Base-by-base conservation (phyloP, 75 land plant genomes). In the Azolla pinnata region DNA sequence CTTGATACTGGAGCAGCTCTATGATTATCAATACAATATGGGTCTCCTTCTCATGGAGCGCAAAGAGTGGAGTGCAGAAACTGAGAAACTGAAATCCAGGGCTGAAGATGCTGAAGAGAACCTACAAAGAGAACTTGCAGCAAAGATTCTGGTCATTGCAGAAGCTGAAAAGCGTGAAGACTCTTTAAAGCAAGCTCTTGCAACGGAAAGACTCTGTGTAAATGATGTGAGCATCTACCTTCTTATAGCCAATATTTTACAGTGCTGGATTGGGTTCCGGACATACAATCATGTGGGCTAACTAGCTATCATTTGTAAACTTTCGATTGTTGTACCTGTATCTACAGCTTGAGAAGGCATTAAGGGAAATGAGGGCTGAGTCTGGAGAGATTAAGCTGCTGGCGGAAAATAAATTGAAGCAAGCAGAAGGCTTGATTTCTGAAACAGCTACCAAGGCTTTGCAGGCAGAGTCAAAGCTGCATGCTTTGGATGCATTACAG, bases 21-120 rank as follows among this genome's bases (percentile, higher is more conserved):
- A 83, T 69, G 96, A 89, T 27, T 84, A 80, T 46, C 98, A 93
- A 56, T 76, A 86, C 68, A 79, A 93, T 4, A 93, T 93, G 98
- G 98, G 98, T 2, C 76, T 93, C 56, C 74, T 93, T 19, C 65
- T 93, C 9, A 31, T 93, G 47, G 90, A 93, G 68, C 81, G 67
- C 46, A 85, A 93, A 56, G 88, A 90, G n/a, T 85, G 71, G 85
- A 59, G 45, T 4, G 56, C 80, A 31, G 78, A 83, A 54, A 72
- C 63, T 44, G 90, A 93, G 52, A 57, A 82, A 63, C 46, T 78
- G 24, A 88, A 88, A 61, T 47, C 33, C 3, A 48, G 71, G 45
- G 65, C 72, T 32, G 81, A 75, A 9, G 74, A 81, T 24, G 73
- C 83, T 56, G 83, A 82, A 59, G 45, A 71, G 27, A 58, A 44